Percentiles rank a stretch among this genome's conserved stretches.
Evolutionary conservation across 352 stramenopile genomes (phyloP).

Genomic region (Globisporangium nodosum): DNA sequence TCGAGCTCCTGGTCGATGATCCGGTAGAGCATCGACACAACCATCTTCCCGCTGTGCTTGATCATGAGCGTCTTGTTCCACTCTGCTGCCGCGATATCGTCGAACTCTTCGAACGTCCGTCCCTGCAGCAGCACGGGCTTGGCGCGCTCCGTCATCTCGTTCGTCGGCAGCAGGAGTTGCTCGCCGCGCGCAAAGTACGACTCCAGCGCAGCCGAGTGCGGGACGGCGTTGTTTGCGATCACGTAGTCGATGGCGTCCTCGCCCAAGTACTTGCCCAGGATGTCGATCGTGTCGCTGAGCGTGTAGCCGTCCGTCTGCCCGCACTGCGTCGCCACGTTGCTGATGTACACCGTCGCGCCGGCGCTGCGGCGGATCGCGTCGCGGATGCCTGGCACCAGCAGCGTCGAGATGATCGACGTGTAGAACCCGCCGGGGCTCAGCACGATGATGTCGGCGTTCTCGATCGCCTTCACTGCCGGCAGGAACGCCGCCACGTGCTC

Average conservation of each 20-base stretch:
- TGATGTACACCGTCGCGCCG: constrained; percentile 79
- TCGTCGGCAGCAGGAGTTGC: constrained; percentile 59
- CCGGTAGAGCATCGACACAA: constrained; percentile 77
- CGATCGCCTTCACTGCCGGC: constrained; percentile 70
- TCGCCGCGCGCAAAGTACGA: constrained; percentile 73
- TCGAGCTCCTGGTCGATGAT: constrained; percentile 85
- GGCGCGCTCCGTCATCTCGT: constrained; percentile 41
- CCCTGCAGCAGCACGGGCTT: constrained; percentile 73
- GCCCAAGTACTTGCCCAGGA: constrained; percentile 64
- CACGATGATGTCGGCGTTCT: constrained; percentile 83
- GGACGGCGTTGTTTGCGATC: constrained; percentile 75
- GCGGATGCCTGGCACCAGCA: constrained; percentile 77
- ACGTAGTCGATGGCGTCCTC: constrained; percentile 79
- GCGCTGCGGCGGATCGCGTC: constrained; percentile 65
- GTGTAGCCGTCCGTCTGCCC: constrained; percentile 80
- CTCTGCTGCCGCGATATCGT: constrained; percentile 28
- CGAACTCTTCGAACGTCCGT: constrained; percentile 72
- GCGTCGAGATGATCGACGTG: constrained; percentile 78
- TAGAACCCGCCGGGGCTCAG: constrained; percentile 81
- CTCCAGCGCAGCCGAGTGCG: constrained; percentile 41
- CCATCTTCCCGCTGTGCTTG: constrained; percentile 73
- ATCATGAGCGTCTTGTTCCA: constrained; percentile 86
- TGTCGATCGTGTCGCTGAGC: constrained; percentile 56
- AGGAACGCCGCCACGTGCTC: constrained; percentile 63
- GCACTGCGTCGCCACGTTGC: constrained; percentile 81